Conservation (phyloP, 306 rosid genomes). For the Calophaca sinica region DNA sequence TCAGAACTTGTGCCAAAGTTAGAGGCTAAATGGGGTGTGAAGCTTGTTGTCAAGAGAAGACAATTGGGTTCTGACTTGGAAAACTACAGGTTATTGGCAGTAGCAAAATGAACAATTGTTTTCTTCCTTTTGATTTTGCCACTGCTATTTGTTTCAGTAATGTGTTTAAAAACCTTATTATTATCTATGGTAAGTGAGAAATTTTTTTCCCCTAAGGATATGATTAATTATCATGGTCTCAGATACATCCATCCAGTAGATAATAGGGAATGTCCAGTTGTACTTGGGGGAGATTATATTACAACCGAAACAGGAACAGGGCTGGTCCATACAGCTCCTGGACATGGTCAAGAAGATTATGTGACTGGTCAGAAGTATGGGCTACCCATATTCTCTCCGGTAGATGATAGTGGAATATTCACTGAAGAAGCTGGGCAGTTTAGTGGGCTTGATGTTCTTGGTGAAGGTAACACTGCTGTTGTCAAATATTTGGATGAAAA, state of each 20-base stretch:
- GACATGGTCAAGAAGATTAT: conserved; percentile 98
- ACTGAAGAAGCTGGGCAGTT: conserved; percentile 97
- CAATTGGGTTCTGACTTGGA: conserved; percentile 85
- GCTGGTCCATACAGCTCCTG: conserved; percentile 99
- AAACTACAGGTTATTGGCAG: conserved; percentile 77
- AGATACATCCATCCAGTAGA: conserved; percentile 88
- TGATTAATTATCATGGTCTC: conserved; percentile 43
- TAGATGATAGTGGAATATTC: conserved; percentile 87
- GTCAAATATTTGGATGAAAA: conserved; percentile 83
- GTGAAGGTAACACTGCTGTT: conserved; percentile 86
- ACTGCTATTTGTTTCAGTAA: conserved; percentile 27
- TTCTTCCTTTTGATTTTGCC: conserved; percentile 24
- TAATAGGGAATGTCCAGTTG: conserved; percentile 78
- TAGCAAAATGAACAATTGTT: conserved; percentile 34
- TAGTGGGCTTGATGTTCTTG: conserved; percentile 94
- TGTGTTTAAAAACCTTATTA: conserved; percentile 31
- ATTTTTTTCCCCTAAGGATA: conserved; percentile 32
- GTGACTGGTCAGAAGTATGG: conserved; percentile 94
- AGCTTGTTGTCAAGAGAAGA: conserved; percentile 70
- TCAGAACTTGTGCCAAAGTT: conserved; percentile 85
- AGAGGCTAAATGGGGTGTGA: conserved; percentile 90
- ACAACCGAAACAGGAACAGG: conserved; percentile 97
- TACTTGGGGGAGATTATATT: conserved; percentile 95
- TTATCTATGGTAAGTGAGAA: conserved; percentile 28
- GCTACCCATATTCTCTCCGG: conserved; percentile 86